A percentile compares a stretch with the other conserved stretches of the same genome.
Conservation (phyloP, 208 protist species). For the Lotmaria passim region DNA sequence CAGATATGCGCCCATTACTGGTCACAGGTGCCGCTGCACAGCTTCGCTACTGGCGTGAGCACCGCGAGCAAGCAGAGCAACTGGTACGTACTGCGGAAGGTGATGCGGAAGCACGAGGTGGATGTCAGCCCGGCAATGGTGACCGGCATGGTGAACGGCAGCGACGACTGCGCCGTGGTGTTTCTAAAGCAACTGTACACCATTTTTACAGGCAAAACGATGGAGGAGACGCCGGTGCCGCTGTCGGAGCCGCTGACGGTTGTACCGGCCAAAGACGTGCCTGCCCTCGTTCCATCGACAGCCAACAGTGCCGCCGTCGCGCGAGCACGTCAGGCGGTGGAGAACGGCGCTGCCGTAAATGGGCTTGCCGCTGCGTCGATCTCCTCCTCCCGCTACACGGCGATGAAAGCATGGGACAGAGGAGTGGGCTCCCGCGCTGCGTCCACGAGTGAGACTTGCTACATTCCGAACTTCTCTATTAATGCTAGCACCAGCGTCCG, state of each 20-base stretch:
- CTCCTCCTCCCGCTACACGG: background rate
- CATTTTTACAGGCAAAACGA: constrained; percentile 65
- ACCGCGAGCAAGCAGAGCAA: constrained; percentile 85
- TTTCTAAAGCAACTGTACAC: constrained; percentile 85
- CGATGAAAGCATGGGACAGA: background rate
- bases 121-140: constrained; percentile 77
- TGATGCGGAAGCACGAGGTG: constrained; percentile 64
- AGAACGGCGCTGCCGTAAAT: background rate
- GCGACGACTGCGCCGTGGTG: constrained; percentile 69
- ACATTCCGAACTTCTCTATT: no score
- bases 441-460: background rate
- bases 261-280: constrained; percentile 28
- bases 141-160: constrained; percentile 76
- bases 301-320: constrained; percentile 21
- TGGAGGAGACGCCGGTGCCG: constrained; percentile 33
- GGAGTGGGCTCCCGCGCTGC: background rate
- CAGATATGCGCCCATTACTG: constrained; percentile 95
- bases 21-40: constrained; percentile 89
- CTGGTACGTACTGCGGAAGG: constrained; percentile 82
- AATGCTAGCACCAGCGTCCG: background rate
- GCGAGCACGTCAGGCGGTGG: constrained; percentile 7
- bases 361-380: no score
- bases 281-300: constrained; percentile 21
- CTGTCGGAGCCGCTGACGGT: constrained; percentile 46
- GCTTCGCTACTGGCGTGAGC: constrained; percentile 83